A percentile compares a stretch with the other conserved stretches of the same genome.
These are phyloP conservation scores for Mycosarcoma maydis DNA, from an alignment of 1,284 basidiomycete genomes.

Conservation along the genomic window DNA sequence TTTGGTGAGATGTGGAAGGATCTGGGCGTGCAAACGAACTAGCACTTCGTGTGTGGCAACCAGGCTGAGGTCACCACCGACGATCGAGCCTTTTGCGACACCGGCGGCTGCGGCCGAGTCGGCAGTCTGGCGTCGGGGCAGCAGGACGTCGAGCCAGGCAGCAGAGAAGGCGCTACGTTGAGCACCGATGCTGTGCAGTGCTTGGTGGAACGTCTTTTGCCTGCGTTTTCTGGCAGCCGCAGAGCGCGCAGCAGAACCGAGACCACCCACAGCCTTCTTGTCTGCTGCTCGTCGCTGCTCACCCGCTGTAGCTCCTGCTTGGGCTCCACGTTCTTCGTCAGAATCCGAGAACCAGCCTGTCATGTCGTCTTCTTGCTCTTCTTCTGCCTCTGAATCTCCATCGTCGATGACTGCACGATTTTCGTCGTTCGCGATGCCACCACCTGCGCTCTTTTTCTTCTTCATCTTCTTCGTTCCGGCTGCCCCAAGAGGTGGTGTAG, in stretches of 20 bases:
- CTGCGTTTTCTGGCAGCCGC: conserved; percentile 54
- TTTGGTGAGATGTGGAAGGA: conserved; percentile 83
- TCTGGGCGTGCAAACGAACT: conserved; percentile 82
- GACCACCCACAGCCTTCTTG: conserved; percentile 29
- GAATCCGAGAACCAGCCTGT: conserved; percentile 68
- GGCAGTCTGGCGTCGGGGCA: conserved; percentile 66
- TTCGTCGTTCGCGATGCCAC: conserved; percentile 29
- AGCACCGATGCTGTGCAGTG: conserved; percentile 75
- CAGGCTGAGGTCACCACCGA: conserved; percentile 69
- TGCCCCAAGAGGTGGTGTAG: conserved; percentile 16
- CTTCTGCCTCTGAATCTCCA: conserved; percentile 59
- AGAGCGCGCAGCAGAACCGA: conserved; percentile 21
- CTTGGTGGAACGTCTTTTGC: conserved; percentile 61
- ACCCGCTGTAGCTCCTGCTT: conserved; percentile 44
- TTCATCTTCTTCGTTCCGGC: conserved; percentile 31
- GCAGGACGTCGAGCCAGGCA: conserved; percentile 79
- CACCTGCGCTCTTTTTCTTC: conserved; percentile 30
- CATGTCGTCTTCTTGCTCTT: conserved; percentile 69
- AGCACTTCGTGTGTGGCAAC: conserved; percentile 74
- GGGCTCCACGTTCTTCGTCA: conserved; percentile 60
- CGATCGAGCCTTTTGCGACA: conserved; percentile 11
- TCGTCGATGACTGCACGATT: conserved; percentile 52
- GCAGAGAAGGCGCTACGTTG: conserved; percentile 82
- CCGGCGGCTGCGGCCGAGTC: conserved; percentile 16
- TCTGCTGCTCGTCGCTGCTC: conserved; percentile 29